A percentile compares a stretch with the other conserved stretches of the same genome.
Evolutionary conservation across 73 alveolate genomes (phyloP).

Genomic region (Breviolum minutum): DNA sequence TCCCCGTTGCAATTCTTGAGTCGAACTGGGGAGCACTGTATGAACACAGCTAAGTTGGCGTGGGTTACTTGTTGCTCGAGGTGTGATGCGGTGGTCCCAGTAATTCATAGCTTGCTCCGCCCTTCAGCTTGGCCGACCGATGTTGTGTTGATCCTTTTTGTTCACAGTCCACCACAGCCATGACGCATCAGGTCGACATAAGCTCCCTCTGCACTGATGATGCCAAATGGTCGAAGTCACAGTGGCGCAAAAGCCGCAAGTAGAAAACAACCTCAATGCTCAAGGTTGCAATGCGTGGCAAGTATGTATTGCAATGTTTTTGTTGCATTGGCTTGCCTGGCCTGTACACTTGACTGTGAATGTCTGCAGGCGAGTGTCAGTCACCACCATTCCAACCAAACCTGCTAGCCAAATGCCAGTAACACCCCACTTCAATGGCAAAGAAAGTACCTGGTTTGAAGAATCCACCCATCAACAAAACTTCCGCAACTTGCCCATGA

Average conservation of each 20-base stretch:
- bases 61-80: too few species aligned
- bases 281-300: neutral
- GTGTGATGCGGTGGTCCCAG: too few species aligned
- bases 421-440: constrained; percentile 8
- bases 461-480: too few species aligned
- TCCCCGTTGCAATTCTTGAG: too few species aligned
- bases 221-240: constrained; percentile 57
- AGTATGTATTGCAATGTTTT: too few species aligned
- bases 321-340: neutral
- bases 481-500: too few species aligned
- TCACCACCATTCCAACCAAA: constrained; percentile 41
- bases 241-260: constrained; percentile 10
- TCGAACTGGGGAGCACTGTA: too few species aligned
- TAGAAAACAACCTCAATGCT: constrained; percentile 3
- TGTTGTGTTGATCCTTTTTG: too few species aligned
- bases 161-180: neutral
- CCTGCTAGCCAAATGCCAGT: constrained; percentile 76
- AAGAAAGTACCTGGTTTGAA: constrained; percentile 13
- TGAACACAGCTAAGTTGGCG: too few species aligned
- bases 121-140: too few species aligned
- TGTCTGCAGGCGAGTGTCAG: constrained; percentile 12
- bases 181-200: neutral
- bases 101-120: too few species aligned
- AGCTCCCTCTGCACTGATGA: constrained; percentile 55
- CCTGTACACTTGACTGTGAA: too few species aligned